Evolutionary conservation across 257 asterid species (phyloP).

Genomic region (Cinchona pubescens): DNA sequence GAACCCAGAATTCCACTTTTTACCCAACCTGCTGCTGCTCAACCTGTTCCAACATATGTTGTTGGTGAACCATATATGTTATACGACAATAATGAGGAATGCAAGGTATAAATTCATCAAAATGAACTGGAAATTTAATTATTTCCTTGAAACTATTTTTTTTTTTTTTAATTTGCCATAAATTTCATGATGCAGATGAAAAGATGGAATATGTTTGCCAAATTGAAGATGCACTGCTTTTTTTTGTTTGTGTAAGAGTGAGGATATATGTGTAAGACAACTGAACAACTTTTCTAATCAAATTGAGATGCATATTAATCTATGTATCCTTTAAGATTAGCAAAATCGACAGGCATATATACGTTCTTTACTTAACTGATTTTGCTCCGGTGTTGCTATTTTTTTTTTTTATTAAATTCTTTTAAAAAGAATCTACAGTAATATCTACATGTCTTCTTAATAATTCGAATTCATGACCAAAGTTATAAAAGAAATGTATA

Average conservation of each 20-base stretch:
- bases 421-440: no score
- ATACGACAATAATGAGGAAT: neutral
- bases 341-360: no score
- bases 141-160: neutral
- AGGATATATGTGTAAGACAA: neutral
- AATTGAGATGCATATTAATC: no score
- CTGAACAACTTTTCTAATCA: neutral
- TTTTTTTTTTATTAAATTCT: no score
- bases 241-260: no score
- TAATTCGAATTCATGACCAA: no score
- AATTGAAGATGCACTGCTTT: neutral
- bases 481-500: no score
- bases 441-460: no score
- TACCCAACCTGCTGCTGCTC: conserved; percentile 10
- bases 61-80: conserved; percentile 19
- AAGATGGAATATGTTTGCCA: neutral
- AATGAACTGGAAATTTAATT: neutral
- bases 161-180: neutral
- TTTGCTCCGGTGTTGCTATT: no score
- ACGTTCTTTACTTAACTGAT: no score
- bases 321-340: no score
- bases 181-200: neutral
- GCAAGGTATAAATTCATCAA: conserved; percentile 8
- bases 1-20: conserved; percentile 28
- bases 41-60: conserved; percentile 18